phyloP scores from a whole-genome alignment of 2,329 filamentous ascomycete genomes.

The Tricladium varicosporioides region DNA sequence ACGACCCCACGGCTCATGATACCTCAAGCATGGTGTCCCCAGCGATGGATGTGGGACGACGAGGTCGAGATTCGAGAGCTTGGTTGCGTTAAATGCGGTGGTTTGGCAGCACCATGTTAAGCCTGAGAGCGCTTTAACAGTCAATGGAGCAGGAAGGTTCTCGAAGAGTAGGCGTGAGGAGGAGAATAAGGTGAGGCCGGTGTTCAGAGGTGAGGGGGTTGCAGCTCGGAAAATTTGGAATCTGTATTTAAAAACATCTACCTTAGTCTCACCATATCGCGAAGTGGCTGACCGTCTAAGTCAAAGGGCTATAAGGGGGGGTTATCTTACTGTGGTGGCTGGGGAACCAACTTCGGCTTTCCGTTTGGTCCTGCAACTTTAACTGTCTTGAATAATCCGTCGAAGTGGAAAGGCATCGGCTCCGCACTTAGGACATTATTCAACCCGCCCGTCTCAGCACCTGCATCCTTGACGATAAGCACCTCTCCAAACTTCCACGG shows the following conservation, averaged over 20 bases:
- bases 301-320: not conserved
- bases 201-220: not conserved
- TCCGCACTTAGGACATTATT: slow-evolving; percentile 55
- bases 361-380: not conserved
- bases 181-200: not conserved
- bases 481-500: slow-evolving; percentile 54
- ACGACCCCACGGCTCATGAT: slow-evolving; percentile 4
- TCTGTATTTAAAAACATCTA: not conserved
- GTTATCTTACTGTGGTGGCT: not conserved
- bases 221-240: slow-evolving; percentile 2
- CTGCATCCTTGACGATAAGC: slow-evolving; percentile 50
- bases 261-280: not conserved
- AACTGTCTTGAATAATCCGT: slow-evolving; percentile 51
- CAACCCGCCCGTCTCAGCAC: slow-evolving; percentile 40
- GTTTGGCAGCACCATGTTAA: not conserved
- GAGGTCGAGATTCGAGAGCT: not conserved
- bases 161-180: slow-evolving; percentile 2
- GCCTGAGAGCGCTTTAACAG: not conserved
- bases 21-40: not conserved
- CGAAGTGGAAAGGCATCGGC: slow-evolving; percentile 57
- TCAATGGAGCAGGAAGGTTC: not conserved
- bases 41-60: not conserved
- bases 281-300: not conserved
- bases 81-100: not conserved
- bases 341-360: not conserved